Evolutionary conservation across 768 basidiomycete species (phyloP), one percentile per base, ranked within the genome.

Genomic region (Myochromella boudieri): DNA sequence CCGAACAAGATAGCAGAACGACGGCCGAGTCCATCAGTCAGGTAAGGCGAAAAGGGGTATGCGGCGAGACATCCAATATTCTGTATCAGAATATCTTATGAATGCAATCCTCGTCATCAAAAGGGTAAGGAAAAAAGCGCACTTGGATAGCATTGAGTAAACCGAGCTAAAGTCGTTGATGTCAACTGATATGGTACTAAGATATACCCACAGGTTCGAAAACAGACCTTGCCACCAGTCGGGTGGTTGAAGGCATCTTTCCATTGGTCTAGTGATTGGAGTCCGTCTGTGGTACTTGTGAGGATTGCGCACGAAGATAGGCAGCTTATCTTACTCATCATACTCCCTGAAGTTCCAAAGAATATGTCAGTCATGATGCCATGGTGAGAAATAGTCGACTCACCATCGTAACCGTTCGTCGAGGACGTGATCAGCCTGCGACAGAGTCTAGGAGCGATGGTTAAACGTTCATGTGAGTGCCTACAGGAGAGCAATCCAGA

Each of bases 11-110:
- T 34, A 6, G 33, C 33, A 12, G 33, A 34, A 17, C 33, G 84
- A 54, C 85, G 79, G 28, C 85, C 85, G 24, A 86, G 57, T 15
- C 75, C 75, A 54, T 87, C 85, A 11, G 82, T 74, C 26, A 82
- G 52, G 56, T 84, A 83, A 0, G 82, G 81, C 0, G 80, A 68
- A 60, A 84, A 78, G 21, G 84, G 83, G 53, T 78, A 80, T 7
- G 73, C 82, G 11, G 74, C 77, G 21, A 85, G 60, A 14, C 68
- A 61, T 38, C 84, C 84, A 44, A 86, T 82, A 58, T 78, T 83
- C 80, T 85, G 48, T 28, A 22, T 15, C 17, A 20, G 26, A 39
- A 41, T 34, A 25, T 34, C 6, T 4, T n/a, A 14, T 6, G 6
- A 6, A 6, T 34, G 18, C 18, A n/a, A n/a, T 34, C 6, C 9